phyloP scores from a whole-genome alignment of 257 asterid species.

The Perilla frutescens region DNA sequence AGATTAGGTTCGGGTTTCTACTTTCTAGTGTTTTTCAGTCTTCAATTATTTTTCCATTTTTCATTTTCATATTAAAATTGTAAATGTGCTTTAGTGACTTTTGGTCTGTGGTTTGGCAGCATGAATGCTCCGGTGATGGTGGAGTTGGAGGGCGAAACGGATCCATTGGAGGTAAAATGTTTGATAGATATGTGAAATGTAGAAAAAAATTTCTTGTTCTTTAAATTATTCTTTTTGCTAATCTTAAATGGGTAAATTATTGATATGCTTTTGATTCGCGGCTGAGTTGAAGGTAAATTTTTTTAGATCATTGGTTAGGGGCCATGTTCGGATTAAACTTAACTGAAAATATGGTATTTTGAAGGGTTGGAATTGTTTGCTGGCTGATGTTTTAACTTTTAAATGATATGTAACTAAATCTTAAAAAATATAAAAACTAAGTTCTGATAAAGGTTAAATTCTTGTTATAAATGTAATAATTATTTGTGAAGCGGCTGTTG shows the following conservation, averaged over 20 bases:
- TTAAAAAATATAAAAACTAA: background rate
- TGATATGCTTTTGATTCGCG: background rate
- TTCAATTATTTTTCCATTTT: background rate
- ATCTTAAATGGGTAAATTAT: background rate
- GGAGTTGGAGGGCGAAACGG: slow-evolving; percentile 95
- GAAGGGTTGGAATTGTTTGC: background rate
- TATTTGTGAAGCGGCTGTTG: background rate
- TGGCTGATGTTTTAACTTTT: background rate
- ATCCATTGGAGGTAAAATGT: slow-evolving; percentile 76
- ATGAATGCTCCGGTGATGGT: slow-evolving; percentile 99
- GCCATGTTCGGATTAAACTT: too few relatives aligned
- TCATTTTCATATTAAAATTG: background rate
- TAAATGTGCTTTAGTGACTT: background rate
- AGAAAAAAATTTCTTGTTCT: background rate
- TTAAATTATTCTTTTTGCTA: background rate
- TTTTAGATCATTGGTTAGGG: background rate
- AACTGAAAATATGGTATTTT: too few relatives aligned
- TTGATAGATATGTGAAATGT: background rate
- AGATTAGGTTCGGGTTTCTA: slow-evolving; percentile 65
- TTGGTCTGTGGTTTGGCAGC: slow-evolving; percentile 48
- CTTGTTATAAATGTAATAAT: background rate
- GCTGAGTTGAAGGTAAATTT: background rate
- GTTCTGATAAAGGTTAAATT: background rate
- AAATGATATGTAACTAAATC: background rate
- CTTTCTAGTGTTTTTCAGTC: background rate